Conservation (phyloP, 2,329 filamentous ascomycete species). For the Xylaria sp. region DNA sequence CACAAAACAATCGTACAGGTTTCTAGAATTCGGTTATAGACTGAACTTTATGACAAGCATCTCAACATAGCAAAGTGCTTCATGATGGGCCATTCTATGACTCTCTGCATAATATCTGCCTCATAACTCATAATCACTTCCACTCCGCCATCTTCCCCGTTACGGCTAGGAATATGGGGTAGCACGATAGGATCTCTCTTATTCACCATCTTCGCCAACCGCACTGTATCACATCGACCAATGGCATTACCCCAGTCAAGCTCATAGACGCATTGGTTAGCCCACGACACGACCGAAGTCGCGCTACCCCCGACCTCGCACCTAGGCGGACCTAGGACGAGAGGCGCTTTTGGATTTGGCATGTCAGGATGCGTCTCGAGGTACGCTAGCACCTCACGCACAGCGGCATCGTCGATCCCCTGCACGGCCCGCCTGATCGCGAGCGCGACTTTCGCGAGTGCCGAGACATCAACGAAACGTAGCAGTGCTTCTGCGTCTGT, state of each 20-base stretch:
- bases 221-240: constrained; percentile 46
- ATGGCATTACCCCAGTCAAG: constrained; percentile 45
- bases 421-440: constrained; percentile 39
- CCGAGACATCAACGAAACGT: constrained; percentile 4
- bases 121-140: constrained; percentile 46
- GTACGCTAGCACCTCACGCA: constrained; percentile 40
- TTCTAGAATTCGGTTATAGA: not conserved
- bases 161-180: constrained; percentile 40
- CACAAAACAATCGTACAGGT: not conserved
- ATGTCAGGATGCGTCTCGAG: constrained; percentile 31
- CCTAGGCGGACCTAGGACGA: constrained; percentile 22
- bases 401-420: constrained; percentile 36
- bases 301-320: constrained; percentile 19
- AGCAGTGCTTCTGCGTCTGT: not conserved
- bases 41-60: constrained; percentile 38
- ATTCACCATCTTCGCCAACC: constrained; percentile 39
- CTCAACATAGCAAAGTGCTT: constrained; percentile 38
- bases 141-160: constrained; percentile 35
- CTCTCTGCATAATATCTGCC: constrained; percentile 32
- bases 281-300: constrained; percentile 50
- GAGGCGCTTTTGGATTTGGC: not conserved
- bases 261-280: constrained; percentile 44
- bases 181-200: constrained; percentile 47
- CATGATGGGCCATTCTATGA: constrained; percentile 37
- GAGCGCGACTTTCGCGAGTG: constrained; percentile 39